phyloP scores from a whole-genome alignment of 352 stramenopile species.

The Pythium folliculosum region DNA sequence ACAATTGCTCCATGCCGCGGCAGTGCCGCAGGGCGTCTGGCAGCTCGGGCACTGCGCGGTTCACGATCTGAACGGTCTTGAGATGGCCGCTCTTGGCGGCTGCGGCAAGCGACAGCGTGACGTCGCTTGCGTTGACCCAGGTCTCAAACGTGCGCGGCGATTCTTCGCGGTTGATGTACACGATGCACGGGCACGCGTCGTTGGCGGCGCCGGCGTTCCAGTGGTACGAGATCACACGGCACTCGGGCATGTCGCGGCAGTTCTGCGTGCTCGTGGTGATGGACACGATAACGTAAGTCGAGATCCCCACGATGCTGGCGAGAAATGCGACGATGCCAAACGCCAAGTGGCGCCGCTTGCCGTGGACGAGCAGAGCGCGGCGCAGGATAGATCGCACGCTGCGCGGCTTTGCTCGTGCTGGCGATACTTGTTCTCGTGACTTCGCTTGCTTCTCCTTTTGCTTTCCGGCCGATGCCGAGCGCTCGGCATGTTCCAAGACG shows the following conservation, averaged over 20 bases:
- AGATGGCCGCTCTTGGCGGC: slow-evolving; percentile 23
- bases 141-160: slow-evolving; percentile 4
- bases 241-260: slow-evolving; percentile 11
- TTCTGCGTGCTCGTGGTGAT: slow-evolving; percentile 7
- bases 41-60: slow-evolving; percentile 17
- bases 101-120: slow-evolving; percentile 9
- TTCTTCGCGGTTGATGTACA: slow-evolving; percentile 29
- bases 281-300: slow-evolving; percentile 13
- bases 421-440: not conserved
- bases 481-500: slow-evolving; percentile 4
- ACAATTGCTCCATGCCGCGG: slow-evolving; percentile 29
- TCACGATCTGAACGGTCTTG: slow-evolving; percentile 33
- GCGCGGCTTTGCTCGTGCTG: not conserved
- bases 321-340: slow-evolving; percentile 21
- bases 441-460: not conserved
- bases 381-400: not conserved
- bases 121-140: slow-evolving; percentile 25
- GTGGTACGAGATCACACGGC: slow-evolving; percentile 21
- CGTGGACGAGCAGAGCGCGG: not conserved
- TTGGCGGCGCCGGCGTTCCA: slow-evolving; percentile 11
- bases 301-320: slow-evolving; percentile 11
- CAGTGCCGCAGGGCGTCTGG: slow-evolving; percentile 22
- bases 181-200: slow-evolving; percentile 28
- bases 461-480: not conserved
- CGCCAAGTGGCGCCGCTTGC: slow-evolving; percentile 16